Evolutionary conservation across 2,329 filamentous ascomycete species (phyloP).

Genomic region (Phialophora chinensis): DNA sequence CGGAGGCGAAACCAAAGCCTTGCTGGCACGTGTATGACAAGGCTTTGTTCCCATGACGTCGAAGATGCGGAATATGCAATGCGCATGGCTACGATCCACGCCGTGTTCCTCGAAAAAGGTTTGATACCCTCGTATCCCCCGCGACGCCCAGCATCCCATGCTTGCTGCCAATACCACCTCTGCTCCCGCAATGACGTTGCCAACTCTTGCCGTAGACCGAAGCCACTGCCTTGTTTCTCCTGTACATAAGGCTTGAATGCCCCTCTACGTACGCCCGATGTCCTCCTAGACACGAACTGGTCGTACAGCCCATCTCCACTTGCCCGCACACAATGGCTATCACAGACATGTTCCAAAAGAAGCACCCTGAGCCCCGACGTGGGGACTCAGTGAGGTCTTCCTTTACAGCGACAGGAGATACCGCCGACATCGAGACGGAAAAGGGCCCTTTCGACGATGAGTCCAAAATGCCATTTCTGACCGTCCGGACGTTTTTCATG

Average conservation of each 20-base stretch:
- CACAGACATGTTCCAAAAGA: conserved; percentile 20
- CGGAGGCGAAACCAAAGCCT: conserved; percentile 19
- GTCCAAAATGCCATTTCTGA: conserved; percentile 51
- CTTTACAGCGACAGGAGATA: conserved; percentile 23
- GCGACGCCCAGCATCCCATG: conserved; percentile 4
- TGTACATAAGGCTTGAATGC: conserved; percentile 10
- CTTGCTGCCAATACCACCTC: conserved; percentile 1
- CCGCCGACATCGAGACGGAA: conserved; percentile 26
- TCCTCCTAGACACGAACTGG: neutral
- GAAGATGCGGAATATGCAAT: neutral
- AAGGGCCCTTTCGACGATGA: conserved; percentile 44
- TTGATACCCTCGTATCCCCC: conserved; percentile 5
- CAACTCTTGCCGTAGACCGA: conserved; percentile 6
- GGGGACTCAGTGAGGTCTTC: conserved; percentile 24
- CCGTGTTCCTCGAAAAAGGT: neutral
- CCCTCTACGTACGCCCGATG: neutral
- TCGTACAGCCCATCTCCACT: neutral
- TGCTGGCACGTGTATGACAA: conserved; percentile 15
- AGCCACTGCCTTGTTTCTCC: neutral
- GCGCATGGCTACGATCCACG: conserved; percentile 1
- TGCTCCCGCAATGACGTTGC: conserved; percentile 15
- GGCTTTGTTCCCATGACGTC: conserved; percentile 23
- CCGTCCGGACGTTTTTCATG: conserved; percentile 51
- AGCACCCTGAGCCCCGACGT: conserved; percentile 14
- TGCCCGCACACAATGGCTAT: conserved; percentile 13